Base-by-base conservation (phyloP, 2,329 filamentous ascomycete species). In the Fusarium phyllophilum region DNA sequence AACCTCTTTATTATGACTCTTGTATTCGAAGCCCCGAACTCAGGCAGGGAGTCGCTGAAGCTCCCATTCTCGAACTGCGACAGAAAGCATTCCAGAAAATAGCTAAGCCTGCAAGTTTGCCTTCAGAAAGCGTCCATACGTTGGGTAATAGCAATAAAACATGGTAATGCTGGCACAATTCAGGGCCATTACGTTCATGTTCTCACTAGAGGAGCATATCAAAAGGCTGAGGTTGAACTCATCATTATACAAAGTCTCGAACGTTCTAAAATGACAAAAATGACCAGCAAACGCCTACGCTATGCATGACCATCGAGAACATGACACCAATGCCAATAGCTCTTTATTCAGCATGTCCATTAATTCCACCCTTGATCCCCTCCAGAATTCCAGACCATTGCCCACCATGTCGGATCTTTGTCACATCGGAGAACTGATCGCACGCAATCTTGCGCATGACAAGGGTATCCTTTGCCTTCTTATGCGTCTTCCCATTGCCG, bases 361-460 rank as follows among this genome's bases (percentile, higher is more conserved):
- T 79, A 10, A 84, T 79, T 6, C 86, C 87, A 17, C 81, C 82
- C 79, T 84, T 87, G 75, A 89, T 85, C 0, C 87, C 87, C 61
- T 89, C 86, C 6, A 89, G 72, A 13, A 89, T 82, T 6, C 84
- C 82, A 20, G 83, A 85, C 87, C 87, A 89, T 17, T 84, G 82
- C 0, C 85, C 84, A 51, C 83, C 83, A 9, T 82, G 75, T 52
- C 80, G 80, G 68, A 86, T 84, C 63, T 87, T 83, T 8, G 82
- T 78, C 8, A 86, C 79, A 20, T 89, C 87, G 5, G 80, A 79
- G 62, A 90, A 85, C 64, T 86, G 89, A 18, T 93, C 92, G 17
- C 87, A 91, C 3, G 91, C 90, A 70, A 96, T 90, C 70, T 88
- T 89, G 75, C 93, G 89, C 87, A 95, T 92, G 75, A 94, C 86